Conservation (phyloP, 108 stramenopile species). For the Nitzschia sp. region DNA sequence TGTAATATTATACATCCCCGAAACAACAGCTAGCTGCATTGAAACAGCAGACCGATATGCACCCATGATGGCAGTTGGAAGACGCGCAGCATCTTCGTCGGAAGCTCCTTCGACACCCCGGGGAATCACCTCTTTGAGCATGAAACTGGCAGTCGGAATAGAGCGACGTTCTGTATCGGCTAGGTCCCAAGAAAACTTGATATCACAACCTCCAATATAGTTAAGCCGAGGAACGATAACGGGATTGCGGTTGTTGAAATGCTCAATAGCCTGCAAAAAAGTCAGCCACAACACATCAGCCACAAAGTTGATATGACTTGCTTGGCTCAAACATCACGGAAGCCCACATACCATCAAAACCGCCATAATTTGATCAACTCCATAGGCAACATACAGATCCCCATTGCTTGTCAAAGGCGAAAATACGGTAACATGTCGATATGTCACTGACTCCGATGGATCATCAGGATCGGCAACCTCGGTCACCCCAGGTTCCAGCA, state of each 20-base stretch:
- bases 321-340: background rate
- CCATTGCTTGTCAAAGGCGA: background rate
- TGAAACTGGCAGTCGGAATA: background rate
- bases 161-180: background rate
- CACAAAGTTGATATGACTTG: too few species aligned
- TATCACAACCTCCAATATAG: background rate
- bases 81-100: background rate
- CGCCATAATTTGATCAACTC: background rate
- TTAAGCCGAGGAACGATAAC: background rate
- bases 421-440: constrained; percentile 2
- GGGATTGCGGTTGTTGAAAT: background rate
- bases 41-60: constrained; percentile 26
- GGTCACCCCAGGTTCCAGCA: background rate
- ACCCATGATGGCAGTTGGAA: constrained; percentile 53
- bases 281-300: too few species aligned
- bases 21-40: constrained; percentile 35
- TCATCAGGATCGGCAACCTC: background rate
- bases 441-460: background rate
- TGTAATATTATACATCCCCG: constrained; percentile 46
- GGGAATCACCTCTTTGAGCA: background rate
- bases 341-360: background rate
- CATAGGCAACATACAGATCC: background rate
- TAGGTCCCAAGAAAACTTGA: background rate
- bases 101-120: background rate
- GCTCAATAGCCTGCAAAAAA: background rate